Percentiles rank a stretch among this genome's conserved stretches.
Conservation (phyloP, 139 green algal species). For the Raphidocelis subcapitata region DNA sequence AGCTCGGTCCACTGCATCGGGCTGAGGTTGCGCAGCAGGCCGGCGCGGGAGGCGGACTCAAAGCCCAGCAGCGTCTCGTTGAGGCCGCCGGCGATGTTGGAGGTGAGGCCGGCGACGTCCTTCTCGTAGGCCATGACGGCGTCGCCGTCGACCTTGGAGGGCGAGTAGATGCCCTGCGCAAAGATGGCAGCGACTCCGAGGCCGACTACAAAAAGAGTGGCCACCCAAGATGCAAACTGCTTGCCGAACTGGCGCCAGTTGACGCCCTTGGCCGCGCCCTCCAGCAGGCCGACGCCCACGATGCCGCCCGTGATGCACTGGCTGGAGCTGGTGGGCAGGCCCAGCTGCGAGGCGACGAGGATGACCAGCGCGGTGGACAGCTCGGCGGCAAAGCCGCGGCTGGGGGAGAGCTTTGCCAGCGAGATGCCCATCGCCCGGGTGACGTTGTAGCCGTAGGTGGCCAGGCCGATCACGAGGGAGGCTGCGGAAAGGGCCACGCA, state of each 20-base stretch:
- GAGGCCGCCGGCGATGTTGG: background rate
- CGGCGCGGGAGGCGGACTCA: background rate
- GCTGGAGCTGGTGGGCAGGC: constrained; percentile 16
- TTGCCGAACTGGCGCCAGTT: constrained; percentile 51
- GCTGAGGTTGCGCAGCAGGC: background rate
- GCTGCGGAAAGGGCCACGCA: constrained; percentile 48
- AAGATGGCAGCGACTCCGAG: constrained; percentile 42
- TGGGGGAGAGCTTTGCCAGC: constrained; percentile 61
- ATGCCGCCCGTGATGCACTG: constrained; percentile 44
- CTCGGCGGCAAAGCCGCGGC: constrained; percentile 67
- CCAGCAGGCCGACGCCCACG: constrained; percentile 45
- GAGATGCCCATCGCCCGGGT: constrained; percentile 58
- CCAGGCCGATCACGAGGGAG: constrained; percentile 60
- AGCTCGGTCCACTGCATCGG: background rate
- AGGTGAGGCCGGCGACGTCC: background rate
- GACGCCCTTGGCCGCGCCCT: constrained; percentile 44
- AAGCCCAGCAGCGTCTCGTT: constrained; percentile 6
- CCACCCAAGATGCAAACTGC: constrained; percentile 40
- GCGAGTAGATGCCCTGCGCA: constrained; percentile 35
- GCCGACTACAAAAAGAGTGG: constrained; percentile 41
- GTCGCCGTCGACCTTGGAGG: constrained; percentile 22
- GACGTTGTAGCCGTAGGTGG: constrained; percentile 71
- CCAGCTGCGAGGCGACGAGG: constrained; percentile 49
- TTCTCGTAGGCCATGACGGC: constrained; percentile 13
- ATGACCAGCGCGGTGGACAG: constrained; percentile 62